Evolutionary conservation across 495 filamentous ascomycete genomes (phyloP).

Genomic region (Aspergillus saccharolyticus): DNA sequence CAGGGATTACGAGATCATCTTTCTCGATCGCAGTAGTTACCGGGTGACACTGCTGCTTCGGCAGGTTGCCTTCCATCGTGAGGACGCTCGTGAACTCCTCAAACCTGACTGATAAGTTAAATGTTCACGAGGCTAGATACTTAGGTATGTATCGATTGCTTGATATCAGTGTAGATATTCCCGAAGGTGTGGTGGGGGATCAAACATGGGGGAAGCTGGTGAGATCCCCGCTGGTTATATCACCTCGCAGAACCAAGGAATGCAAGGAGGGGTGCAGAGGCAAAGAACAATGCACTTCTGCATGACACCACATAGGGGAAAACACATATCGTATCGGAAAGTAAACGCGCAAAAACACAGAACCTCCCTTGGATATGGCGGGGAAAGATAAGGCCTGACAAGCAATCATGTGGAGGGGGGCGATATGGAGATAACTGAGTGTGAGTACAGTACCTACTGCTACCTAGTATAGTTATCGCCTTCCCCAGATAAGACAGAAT

Average conservation of each 20-base stretch:
- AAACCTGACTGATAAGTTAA: too few species aligned
- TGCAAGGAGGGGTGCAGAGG: background rate
- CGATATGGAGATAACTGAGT: background rate
- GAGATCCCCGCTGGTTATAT: slow-evolving; percentile 2
- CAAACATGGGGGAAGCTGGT: background rate
- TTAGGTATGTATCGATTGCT: background rate
- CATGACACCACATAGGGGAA: background rate
- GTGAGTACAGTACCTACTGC: background rate
- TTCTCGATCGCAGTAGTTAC: slow-evolving; percentile 53
- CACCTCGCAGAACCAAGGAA: background rate
- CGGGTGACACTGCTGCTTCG: slow-evolving; percentile 18
- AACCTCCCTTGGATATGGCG: background rate
- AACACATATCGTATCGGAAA: background rate
- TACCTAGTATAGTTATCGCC: too few species aligned
- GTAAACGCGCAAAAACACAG: background rate
- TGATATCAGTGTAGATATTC: background rate
- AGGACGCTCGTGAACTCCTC: background rate
- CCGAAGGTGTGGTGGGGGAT: slow-evolving; percentile 2
- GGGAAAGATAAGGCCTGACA: background rate
- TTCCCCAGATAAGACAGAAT: background rate
- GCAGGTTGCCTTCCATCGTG: slow-evolving; percentile 21
- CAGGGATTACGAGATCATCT: slow-evolving; percentile 66
- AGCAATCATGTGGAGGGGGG: background rate
- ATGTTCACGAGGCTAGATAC: background rate
- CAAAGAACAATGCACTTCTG: background rate